Base-by-base conservation (phyloP, 768 basidiomycete species). In the Boletus subparvulus region DNA sequence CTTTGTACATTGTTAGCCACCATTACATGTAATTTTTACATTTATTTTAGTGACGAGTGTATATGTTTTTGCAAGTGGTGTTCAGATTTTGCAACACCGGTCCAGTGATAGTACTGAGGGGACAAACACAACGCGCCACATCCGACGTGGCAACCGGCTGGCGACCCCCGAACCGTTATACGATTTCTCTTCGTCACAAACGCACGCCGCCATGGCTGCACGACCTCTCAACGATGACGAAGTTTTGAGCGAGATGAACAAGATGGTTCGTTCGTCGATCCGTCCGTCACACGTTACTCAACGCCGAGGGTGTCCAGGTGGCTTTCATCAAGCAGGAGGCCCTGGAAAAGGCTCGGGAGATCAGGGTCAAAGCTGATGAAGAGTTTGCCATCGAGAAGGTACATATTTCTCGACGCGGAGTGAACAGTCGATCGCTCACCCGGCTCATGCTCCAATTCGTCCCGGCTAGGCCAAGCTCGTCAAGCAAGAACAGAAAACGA, bases 341-440 rank as follows among this genome's bases (percentile, higher is more conserved):
- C 5, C 74, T 92, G 61, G 96, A 99, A 79, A 99, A 99, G 77
- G 95, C 94, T 1, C 80, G 97, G 9, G 97, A 99, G 76, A 94
- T 99, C 59, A 88, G 83, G 61, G 93, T 98, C 58, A 99, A 99
- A 74, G 96, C 97, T 0, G 94, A 99, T 60, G 95, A 98, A 73
- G 96, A 99, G 76, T 98, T 98, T 69, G 90, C 96, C 19, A 98
- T 99, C 63, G 97, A 99, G 73, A 99, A 99, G 84, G 95, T 87
- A 28, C 47, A 1, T 6, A 9, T 44, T n/a, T 33, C 45, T 47
- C 26, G 14, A 26, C 35, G 32, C n/a, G 6, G 41, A 8, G 10
- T 19, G 10, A 28, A 32, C 46, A 47, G 1, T 45, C 45, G 14
- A 47, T 28, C 12, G 3, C 11, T n/a, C 3, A 35, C 24, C 24